These are phyloP conservation scores for Suhomyces chickasaworum DNA, from an alignment of 1,139 yeast species.

Conservation along the genomic window DNA sequence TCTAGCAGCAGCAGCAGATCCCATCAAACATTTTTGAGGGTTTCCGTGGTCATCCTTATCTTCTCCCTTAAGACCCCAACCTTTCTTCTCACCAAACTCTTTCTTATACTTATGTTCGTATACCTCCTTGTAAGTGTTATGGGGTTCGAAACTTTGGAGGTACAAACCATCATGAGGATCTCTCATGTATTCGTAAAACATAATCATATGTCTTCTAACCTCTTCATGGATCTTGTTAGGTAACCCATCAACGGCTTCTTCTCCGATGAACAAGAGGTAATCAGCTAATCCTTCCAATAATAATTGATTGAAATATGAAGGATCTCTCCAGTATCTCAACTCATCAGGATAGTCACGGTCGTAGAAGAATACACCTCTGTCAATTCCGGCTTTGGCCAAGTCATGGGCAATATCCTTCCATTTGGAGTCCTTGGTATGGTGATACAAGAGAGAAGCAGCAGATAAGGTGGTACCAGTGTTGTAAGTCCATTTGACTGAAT, in stretches of 20 bases:
- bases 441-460: slow-evolving; percentile 54
- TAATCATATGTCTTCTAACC: slow-evolving; percentile 51
- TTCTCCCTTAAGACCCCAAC: slow-evolving; percentile 53
- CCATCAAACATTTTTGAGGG: slow-evolving; percentile 61
- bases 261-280: slow-evolving; percentile 53
- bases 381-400: slow-evolving; percentile 62
- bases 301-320: slow-evolving; percentile 64
- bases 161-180: slow-evolving; percentile 64
- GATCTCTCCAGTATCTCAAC: slow-evolving; percentile 65
- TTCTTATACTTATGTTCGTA: slow-evolving; percentile 51
- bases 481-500: slow-evolving; percentile 66
- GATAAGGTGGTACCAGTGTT: slow-evolving; percentile 68
- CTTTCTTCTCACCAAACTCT: slow-evolving; percentile 59
- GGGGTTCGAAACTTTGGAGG: slow-evolving; percentile 63
- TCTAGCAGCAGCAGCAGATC: slow-evolving; percentile 68
- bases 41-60: slow-evolving; percentile 40
- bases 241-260: slow-evolving; percentile 45
- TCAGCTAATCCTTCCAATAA: slow-evolving; percentile 72
- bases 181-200: slow-evolving; percentile 57
- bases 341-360: slow-evolving; percentile 64
- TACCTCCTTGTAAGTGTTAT: slow-evolving; percentile 51
- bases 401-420: slow-evolving; percentile 60
- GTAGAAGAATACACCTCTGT: slow-evolving; percentile 57
- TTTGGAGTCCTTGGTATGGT: slow-evolving; percentile 52
- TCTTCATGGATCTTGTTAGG: slow-evolving; percentile 43